Evolutionary conservation across 2,329 filamentous ascomycete genomes (phyloP).

Genomic region (Hyphodiscus sp.): DNA sequence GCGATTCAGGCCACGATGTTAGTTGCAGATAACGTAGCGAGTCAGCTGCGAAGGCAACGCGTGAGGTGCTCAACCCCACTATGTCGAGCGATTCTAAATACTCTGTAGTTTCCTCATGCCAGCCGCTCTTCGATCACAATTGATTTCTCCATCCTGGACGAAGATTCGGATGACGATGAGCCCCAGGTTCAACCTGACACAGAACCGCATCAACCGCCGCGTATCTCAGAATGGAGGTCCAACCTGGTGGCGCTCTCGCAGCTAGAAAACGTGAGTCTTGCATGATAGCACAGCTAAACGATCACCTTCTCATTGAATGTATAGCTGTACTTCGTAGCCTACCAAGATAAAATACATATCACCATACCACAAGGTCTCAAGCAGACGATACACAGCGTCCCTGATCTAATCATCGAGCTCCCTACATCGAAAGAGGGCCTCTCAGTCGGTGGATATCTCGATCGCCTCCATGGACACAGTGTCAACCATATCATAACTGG

Average conservation of each 20-base stretch:
- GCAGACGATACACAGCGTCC: conserved; percentile 41
- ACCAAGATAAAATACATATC: conserved; percentile 49
- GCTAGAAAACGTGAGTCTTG: conserved; percentile 3
- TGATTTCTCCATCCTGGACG: too few species aligned
- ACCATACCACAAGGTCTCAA: conserved; percentile 44
- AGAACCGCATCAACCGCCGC: not conserved
- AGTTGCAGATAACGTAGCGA: not conserved
- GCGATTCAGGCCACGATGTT: not conserved
- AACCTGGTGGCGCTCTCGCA: conserved; percentile 7
- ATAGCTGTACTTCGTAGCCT: conserved; percentile 56
- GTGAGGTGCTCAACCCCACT: not conserved
- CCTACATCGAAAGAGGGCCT: conserved; percentile 33
- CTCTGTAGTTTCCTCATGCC: not conserved
- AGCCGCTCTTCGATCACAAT: not conserved
- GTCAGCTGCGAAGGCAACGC: not conserved
- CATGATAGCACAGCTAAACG: not conserved
- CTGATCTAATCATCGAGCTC: conserved; percentile 46
- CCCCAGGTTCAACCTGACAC: not conserved
- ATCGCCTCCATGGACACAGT: conserved; percentile 46
- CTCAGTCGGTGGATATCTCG: conserved; percentile 47
- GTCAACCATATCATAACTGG: conserved; percentile 66
- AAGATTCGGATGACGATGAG: not conserved
- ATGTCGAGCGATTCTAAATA: not conserved
- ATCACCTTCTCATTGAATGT: not conserved
- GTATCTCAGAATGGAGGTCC: conserved; percentile 4